phyloP scores from a whole-genome alignment of 805 yeast species.

The Candida broadrunensis region DNA sequence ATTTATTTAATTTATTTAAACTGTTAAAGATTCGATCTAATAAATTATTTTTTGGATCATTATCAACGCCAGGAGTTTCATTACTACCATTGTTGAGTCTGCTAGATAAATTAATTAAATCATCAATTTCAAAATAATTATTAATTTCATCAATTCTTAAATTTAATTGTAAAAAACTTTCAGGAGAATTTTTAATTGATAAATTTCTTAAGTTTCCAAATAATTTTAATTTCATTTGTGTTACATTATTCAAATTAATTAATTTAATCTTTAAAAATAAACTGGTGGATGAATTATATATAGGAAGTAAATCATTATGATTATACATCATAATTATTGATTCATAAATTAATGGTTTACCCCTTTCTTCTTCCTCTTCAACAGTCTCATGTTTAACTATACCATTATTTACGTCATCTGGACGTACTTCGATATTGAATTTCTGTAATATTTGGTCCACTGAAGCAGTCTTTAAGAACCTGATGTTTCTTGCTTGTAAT shows the following conservation, averaged over 20 bases:
- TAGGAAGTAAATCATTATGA: slow-evolving; percentile 27
- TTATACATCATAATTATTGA: slow-evolving; percentile 22
- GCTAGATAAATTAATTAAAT: slow-evolving; percentile 23
- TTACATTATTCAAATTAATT: slow-evolving; percentile 13
- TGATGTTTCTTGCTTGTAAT: slow-evolving; percentile 37
- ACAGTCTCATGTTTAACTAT: slow-evolving; percentile 6
- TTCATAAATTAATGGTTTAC: slow-evolving; percentile 15
- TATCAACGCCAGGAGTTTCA: neutral
- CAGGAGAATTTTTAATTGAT: slow-evolving; percentile 15
- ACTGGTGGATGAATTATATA: slow-evolving; percentile 29
- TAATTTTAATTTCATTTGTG: slow-evolving; percentile 22
- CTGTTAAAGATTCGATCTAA: slow-evolving; percentile 24
- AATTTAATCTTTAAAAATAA: slow-evolving; percentile 30
- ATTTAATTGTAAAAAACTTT: slow-evolving; percentile 17
- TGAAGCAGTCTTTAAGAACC: slow-evolving; percentile 24
- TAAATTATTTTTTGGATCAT: slow-evolving; percentile 9
- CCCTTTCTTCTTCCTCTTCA: slow-evolving; percentile 1
- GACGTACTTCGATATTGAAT: slow-evolving; percentile 9
- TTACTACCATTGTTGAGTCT: slow-evolving; percentile 13
- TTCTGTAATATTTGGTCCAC: slow-evolving; percentile 16
- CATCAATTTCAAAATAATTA: slow-evolving; percentile 26
- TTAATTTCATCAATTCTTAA: slow-evolving; percentile 17
- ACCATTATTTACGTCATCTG: slow-evolving; percentile 5
- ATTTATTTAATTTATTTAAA: slow-evolving; percentile 27
- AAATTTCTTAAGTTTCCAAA: slow-evolving; percentile 25